Evolutionary conservation across 1,284 basidiomycete species (phyloP).

Genomic region (Filobasidium uniguttulatum): DNA sequence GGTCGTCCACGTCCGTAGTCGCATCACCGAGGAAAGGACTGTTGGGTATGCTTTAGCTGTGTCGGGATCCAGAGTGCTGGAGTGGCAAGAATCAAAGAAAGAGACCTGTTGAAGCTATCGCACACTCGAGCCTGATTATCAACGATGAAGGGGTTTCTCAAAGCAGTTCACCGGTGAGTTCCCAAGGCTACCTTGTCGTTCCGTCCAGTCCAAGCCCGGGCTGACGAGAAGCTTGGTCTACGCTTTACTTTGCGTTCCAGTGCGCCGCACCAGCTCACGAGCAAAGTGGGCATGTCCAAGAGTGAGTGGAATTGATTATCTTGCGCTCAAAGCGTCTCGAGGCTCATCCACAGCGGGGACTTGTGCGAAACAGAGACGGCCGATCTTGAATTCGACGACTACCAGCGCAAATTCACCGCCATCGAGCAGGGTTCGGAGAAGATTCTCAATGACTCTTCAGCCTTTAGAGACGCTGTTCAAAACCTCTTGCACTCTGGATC

Average conservation of each 20-base stretch:
- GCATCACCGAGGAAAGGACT: no score
- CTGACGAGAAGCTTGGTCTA: slow-evolving; percentile 25
- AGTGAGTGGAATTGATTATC: slow-evolving; percentile 44
- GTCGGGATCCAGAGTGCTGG: no score
- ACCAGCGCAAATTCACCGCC: slow-evolving; percentile 56
- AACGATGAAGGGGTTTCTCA: slow-evolving; percentile 65
- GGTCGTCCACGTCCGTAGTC: no score
- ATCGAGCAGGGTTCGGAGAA: slow-evolving; percentile 76
- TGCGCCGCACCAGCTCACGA: slow-evolving; percentile 74
- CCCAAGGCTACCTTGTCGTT: not conserved
- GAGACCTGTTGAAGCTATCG: no score
- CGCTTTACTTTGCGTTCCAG: slow-evolving; percentile 27
- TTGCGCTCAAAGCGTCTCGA: not conserved
- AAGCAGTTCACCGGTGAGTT: slow-evolving; percentile 59
- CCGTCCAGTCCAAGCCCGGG: slow-evolving; percentile 1
- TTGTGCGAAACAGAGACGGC: slow-evolving; percentile 48
- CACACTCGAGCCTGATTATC: not conserved
- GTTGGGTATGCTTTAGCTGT: no score
- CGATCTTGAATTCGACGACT: slow-evolving; percentile 62
- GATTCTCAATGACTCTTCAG: slow-evolving; percentile 78
- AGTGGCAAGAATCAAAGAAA: no score
- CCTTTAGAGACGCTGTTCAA: slow-evolving; percentile 69
- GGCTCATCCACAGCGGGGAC: no score
- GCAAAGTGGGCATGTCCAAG: slow-evolving; percentile 76
- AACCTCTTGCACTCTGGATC: slow-evolving; percentile 63